Conservation (phyloP, 305 asterid species). For the Andrographis paniculata region DNA sequence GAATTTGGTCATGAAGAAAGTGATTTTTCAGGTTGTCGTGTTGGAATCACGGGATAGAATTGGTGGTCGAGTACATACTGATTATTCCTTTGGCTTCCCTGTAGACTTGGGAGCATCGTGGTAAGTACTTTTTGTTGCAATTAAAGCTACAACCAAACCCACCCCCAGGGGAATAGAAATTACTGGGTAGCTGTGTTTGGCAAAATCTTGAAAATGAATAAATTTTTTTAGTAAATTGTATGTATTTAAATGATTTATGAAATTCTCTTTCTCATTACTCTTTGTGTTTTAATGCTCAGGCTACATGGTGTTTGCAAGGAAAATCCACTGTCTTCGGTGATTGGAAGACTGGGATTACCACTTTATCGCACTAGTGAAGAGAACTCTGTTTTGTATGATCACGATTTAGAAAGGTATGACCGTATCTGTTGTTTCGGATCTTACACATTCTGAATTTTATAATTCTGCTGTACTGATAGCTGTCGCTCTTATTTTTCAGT, state of each 20-base stretch:
- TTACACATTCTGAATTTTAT: background rate
- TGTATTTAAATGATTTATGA: too few relatives aligned
- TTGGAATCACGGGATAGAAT: slow-evolving; percentile 74
- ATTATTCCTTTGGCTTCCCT: slow-evolving; percentile 71
- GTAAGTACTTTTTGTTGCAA: slow-evolving; percentile 22
- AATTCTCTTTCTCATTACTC: too few relatives aligned
- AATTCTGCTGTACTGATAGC: background rate
- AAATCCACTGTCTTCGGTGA: slow-evolving; percentile 78
- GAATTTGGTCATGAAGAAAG: background rate
- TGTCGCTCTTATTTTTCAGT: slow-evolving; percentile 25
- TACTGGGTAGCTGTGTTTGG: too few relatives aligned
- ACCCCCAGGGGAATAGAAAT: too few relatives aligned
- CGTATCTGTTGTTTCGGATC: background rate
- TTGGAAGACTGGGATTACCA: slow-evolving; percentile 80
- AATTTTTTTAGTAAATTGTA: too few relatives aligned
- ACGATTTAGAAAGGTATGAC: slow-evolving; percentile 68
- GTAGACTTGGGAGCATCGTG: slow-evolving; percentile 83
- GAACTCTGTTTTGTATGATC: slow-evolving; percentile 88
- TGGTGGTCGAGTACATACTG: slow-evolving; percentile 75
- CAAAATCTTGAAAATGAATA: too few relatives aligned
- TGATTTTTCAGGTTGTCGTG: slow-evolving; percentile 35
- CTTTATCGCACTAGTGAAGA: slow-evolving; percentile 91
- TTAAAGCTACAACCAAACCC: background rate
- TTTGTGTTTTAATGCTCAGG: slow-evolving; percentile 32
- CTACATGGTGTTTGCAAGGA: slow-evolving; percentile 92